These are phyloP conservation scores for Ceratocystis variospora DNA, from an alignment of 2,329 filamentous ascomycete genomes.

Conservation along the genomic window DNA sequence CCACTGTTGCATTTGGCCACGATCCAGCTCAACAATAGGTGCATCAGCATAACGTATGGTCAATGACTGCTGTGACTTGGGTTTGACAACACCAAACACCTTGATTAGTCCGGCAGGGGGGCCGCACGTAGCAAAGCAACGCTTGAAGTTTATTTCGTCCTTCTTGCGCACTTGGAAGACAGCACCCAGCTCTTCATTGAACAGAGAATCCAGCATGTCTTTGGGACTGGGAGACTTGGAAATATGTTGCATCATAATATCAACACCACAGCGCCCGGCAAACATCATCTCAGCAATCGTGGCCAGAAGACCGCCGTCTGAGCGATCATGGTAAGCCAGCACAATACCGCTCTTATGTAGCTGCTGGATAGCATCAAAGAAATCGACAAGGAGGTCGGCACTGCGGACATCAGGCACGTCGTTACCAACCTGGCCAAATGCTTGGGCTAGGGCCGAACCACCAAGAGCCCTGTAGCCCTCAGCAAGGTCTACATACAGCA, in stretches of 20 bases:
- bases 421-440: constrained; percentile 72
- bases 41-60: constrained; percentile 58
- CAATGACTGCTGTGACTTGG: constrained; percentile 57
- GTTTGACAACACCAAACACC: constrained; percentile 66
- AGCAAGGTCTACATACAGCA: constrained; percentile 86
- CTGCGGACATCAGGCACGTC: constrained; percentile 78
- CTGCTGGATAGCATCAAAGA: constrained; percentile 69
- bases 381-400: constrained; percentile 68
- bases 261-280: constrained; percentile 76
- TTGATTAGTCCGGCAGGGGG: constrained; percentile 68
- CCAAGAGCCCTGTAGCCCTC: constrained; percentile 69
- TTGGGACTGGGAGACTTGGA: constrained; percentile 47
- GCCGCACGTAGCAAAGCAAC: constrained; percentile 82
- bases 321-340: constrained; percentile 87
- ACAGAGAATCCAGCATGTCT: constrained; percentile 61
- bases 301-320: constrained; percentile 82
- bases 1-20: constrained; percentile 65
- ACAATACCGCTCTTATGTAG: constrained; percentile 50
- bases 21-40: constrained; percentile 53
- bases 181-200: constrained; percentile 92
- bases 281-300: constrained; percentile 97
- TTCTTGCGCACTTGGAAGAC: constrained; percentile 86
- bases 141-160: constrained; percentile 72
- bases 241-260: constrained; percentile 68
- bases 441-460: constrained; percentile 81